phyloP scores from a whole-genome alignment of 768 basidiomycete species.

The Lentinula aciculospora region DNA sequence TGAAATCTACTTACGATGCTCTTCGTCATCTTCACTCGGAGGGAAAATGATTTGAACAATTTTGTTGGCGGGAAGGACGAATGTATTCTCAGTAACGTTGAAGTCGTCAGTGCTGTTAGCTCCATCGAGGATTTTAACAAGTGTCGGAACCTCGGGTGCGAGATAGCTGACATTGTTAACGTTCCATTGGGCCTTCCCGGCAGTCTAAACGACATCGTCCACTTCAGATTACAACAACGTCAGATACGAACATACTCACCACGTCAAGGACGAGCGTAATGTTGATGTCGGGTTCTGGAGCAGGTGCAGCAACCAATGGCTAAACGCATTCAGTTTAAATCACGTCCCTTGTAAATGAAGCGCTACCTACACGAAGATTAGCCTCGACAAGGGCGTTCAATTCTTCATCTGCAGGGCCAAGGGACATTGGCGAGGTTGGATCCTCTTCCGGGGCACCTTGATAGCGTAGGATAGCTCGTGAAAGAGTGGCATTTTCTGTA shows the following conservation, averaged over 20 bases:
- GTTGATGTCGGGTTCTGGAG: slow-evolving; percentile 19
- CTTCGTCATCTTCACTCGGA: slow-evolving; percentile 20
- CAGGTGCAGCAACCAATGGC: slow-evolving; percentile 12
- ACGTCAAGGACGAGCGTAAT: slow-evolving; percentile 18
- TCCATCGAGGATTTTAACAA: slow-evolving; percentile 28
- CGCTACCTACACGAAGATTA: slow-evolving; percentile 9
- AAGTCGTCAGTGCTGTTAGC: slow-evolving; percentile 21
- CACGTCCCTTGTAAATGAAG: background rate
- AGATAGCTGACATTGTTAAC: slow-evolving; percentile 27
- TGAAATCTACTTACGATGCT: slow-evolving; percentile 13
- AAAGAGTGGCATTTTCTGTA: slow-evolving; percentile 21
- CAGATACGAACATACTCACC: slow-evolving; percentile 8
- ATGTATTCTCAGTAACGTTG: slow-evolving; percentile 12
- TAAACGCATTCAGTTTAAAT: background rate
- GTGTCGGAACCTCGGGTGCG: slow-evolving; percentile 18
- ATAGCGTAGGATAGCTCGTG: slow-evolving; percentile 34
- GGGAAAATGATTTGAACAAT: slow-evolving; percentile 33
- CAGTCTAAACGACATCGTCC: background rate
- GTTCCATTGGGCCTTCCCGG: slow-evolving; percentile 20
- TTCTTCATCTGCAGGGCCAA: slow-evolving; percentile 9
- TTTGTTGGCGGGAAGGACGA: slow-evolving; percentile 29
- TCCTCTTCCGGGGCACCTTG: slow-evolving; percentile 26
- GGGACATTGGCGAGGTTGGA: slow-evolving; percentile 25
- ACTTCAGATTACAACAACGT: background rate
- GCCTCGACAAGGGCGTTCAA: slow-evolving; percentile 6